Conservation (phyloP, 768 basidiomycete genomes). For the Fibroporia radiculosa region DNA sequence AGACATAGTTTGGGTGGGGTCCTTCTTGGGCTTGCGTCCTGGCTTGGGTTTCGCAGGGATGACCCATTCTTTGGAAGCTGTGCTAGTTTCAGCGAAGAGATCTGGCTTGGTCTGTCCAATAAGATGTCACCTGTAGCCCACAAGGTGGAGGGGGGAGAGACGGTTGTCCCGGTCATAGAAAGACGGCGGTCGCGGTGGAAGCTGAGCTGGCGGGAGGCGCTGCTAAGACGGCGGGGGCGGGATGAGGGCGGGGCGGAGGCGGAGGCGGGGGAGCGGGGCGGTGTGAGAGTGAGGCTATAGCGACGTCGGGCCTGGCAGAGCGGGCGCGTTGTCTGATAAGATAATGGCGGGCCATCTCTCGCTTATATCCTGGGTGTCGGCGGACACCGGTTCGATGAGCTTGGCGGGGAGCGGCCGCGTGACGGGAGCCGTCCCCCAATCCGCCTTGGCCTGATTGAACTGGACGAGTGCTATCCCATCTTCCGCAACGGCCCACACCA, state of each 20-base stretch:
- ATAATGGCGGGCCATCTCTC: conserved; percentile 26
- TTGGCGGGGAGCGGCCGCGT: conserved; percentile 1
- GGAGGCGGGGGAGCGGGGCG: no score
- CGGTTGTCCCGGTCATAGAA: conserved; percentile 21
- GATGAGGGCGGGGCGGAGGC: no score
- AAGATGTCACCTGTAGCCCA: conserved; percentile 64
- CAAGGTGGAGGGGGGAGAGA: conserved; percentile 47
- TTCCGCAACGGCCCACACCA: background rate
- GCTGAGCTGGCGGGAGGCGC: conserved; percentile 18
- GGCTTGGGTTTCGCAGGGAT: conserved; percentile 84
- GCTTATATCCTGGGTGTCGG: background rate
- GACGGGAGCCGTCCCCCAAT: background rate
- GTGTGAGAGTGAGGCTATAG: background rate
- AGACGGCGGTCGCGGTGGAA: conserved; percentile 9
- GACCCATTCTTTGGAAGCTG: conserved; percentile 88
- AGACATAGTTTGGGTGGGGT: conserved; percentile 29
- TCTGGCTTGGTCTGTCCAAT: background rate
- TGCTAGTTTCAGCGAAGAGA: conserved; percentile 9
- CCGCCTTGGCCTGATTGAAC: background rate
- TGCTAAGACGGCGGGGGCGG: conserved; percentile 14
- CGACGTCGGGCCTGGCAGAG: conserved; percentile 11
- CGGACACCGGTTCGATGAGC: background rate
- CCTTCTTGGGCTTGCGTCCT: conserved; percentile 82
- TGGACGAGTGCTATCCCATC: background rate
- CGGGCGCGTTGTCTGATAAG: conserved; percentile 43